Evolutionary conservation across 495 filamentous ascomycete genomes (phyloP).

Genomic region (Trichoderma gamsii): DNA sequence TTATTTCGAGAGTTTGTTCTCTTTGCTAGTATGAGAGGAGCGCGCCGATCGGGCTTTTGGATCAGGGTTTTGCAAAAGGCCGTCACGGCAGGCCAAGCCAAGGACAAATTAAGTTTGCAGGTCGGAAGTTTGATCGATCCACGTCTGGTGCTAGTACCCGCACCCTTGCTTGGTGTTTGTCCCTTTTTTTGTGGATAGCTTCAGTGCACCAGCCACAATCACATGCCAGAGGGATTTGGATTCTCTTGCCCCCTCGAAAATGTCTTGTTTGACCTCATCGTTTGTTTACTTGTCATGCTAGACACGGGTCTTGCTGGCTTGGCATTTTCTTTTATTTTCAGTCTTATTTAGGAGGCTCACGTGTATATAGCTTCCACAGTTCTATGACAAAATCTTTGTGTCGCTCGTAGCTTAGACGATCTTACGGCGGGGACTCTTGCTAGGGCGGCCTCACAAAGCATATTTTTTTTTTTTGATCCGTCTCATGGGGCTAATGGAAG

Average conservation of each 20-base stretch:
- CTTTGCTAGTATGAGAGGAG: no score
- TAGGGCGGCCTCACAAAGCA: neutral
- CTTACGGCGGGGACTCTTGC: no score
- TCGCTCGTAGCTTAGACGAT: no score
- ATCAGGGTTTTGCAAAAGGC: no score
- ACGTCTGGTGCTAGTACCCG: constrained; percentile 4
- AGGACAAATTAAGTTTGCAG: constrained; percentile 1
- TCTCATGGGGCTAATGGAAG: no score
- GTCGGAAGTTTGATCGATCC: constrained; percentile 14
- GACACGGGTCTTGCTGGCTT: neutral
- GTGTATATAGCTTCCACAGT: no score
- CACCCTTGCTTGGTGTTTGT: neutral
- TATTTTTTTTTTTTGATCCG: neutral
- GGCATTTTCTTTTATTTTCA: no score
- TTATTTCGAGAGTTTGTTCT: no score
- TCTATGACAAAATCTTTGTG: no score
- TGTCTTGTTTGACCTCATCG: neutral
- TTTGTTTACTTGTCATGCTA: neutral
- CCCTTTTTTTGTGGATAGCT: neutral
- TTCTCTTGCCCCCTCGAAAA: neutral
- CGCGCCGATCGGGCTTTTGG: no score
- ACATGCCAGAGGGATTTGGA: neutral
- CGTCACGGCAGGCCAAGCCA: no score
- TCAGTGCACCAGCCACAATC: constrained; percentile 9
- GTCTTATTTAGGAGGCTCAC: no score